Conservation (phyloP, 352 stramenopile species). For the Phytophthora foliorum region DNA sequence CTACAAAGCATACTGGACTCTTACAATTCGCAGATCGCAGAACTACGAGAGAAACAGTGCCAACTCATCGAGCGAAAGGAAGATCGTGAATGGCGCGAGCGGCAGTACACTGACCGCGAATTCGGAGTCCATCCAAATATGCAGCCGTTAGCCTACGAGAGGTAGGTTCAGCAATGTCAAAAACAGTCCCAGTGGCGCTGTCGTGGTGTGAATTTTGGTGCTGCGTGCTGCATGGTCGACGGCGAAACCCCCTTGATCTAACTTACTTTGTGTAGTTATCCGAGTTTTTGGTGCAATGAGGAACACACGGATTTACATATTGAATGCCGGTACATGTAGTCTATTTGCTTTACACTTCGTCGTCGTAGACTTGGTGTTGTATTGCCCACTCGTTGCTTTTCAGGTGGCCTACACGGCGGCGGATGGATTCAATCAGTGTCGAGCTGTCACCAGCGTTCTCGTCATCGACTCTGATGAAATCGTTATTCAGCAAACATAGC, state of each 20-base stretch:
- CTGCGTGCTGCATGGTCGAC: slow-evolving; percentile 1
- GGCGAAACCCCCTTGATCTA: neutral
- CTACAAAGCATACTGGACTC: slow-evolving; percentile 45
- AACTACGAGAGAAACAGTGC: slow-evolving; percentile 56
- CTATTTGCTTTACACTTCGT: slow-evolving; percentile 68
- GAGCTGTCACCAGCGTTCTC: slow-evolving; percentile 34
- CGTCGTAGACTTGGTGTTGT: slow-evolving; percentile 84
- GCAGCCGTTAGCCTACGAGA: slow-evolving; percentile 9
- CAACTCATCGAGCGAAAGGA: slow-evolving; percentile 63
- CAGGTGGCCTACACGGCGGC: slow-evolving; percentile 48
- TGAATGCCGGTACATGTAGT: slow-evolving; percentile 16
- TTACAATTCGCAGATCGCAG: slow-evolving; percentile 47
- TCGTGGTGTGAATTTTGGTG: slow-evolving; percentile 10
- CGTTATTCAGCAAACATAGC: slow-evolving; percentile 79
- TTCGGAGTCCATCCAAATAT: slow-evolving; percentile 22
- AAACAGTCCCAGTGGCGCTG: neutral
- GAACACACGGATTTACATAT: slow-evolving; percentile 3
- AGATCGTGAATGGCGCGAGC: slow-evolving; percentile 51
- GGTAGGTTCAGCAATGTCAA: slow-evolving; percentile 6
- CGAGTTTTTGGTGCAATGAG: slow-evolving; percentile 5
- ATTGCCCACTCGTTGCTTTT: slow-evolving; percentile 72
- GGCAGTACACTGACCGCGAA: slow-evolving; percentile 14
- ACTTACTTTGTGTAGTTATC: slow-evolving; percentile 1
- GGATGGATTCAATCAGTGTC: slow-evolving; percentile 40
- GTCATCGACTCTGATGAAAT: slow-evolving; percentile 44